Conservation (phyloP, 2,329 filamentous ascomycete species). For the Dendrostoma leiphaemia region DNA sequence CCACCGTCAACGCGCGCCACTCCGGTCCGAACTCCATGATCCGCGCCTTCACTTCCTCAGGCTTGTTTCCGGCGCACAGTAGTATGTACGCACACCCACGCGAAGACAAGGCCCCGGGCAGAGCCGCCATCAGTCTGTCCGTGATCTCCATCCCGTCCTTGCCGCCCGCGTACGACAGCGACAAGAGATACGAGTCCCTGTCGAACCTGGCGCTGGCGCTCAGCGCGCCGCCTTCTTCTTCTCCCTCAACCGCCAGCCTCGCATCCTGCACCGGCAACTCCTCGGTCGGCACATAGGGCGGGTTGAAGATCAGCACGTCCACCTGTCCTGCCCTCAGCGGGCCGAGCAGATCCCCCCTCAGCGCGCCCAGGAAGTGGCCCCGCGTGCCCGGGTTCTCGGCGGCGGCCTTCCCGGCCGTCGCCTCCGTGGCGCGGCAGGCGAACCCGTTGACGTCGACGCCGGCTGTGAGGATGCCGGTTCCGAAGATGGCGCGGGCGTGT, state of each 20-base stretch:
- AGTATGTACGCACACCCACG: constrained; percentile 85
- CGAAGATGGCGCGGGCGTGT: constrained; percentile 71
- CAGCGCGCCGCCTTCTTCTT: constrained; percentile 23
- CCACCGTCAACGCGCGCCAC: constrained; percentile 78
- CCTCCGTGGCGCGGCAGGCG: constrained; percentile 72
- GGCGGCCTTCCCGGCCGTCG: constrained; percentile 60
- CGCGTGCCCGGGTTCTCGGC: constrained; percentile 31
- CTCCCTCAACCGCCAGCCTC: constrained; percentile 25
- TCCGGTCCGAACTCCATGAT: constrained; percentile 50
- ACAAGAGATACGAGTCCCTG: constrained; percentile 77
- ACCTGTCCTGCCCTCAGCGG: constrained; percentile 58
- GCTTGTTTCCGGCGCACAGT: constrained; percentile 87
- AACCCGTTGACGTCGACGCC: constrained; percentile 83
- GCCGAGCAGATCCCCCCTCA: constrained; percentile 68
- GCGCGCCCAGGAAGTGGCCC: constrained; percentile 60
- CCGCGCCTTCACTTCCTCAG: constrained; percentile 66
- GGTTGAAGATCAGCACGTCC: constrained; percentile 93
- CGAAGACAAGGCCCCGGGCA: constrained; percentile 62
- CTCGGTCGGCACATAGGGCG: constrained; percentile 89
- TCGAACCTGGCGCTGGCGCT: constrained; percentile 56
- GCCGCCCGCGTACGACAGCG: constrained; percentile 86
- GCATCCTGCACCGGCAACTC: constrained; percentile 59
- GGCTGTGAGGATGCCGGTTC: constrained; percentile 66
- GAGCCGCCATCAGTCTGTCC: constrained; percentile 67
- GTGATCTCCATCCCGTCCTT: constrained; percentile 93